Percentiles rank a stretch among this genome's conserved stretches.
Evolutionary conservation across 1,284 basidiomycete genomes (phyloP).

Genomic region (Austroboletus novae-zelandiae): DNA sequence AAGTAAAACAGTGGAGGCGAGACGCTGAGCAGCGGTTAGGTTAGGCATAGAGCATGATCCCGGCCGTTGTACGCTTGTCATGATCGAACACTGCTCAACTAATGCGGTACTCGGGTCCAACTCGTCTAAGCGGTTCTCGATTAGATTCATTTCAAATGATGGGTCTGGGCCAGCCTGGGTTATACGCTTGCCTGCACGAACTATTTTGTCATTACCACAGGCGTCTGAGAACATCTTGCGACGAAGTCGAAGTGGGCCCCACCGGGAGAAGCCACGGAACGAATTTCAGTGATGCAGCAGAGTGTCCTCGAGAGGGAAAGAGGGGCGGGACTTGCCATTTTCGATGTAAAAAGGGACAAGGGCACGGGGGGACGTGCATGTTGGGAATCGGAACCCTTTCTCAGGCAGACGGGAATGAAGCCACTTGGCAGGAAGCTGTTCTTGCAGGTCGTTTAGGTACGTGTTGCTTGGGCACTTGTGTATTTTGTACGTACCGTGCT

Average conservation of each 20-base stretch:
- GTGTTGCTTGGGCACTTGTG: too few relatives aligned
- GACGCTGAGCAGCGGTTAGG: constrained; percentile 9
- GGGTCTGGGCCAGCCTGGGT: constrained; percentile 1
- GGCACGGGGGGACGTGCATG: constrained; percentile 9
- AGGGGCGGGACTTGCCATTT: constrained; percentile 2
- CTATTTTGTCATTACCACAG: constrained; percentile 13
- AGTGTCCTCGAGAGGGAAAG: constrained; percentile 5
- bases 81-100: constrained; percentile 5
- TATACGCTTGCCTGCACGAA: constrained; percentile 4
- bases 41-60: neutral
- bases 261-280: constrained; percentile 5
- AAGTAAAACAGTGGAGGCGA: constrained; percentile 28
- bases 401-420: constrained; percentile 25
- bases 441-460: neutral
- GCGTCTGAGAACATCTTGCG: constrained; percentile 2
- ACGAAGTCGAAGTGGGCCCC: constrained; percentile 9
- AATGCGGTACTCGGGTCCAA: neutral
- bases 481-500: constrained; percentile 23
- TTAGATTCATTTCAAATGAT: constrained; percentile 2
- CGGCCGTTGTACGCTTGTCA: constrained; percentile 6
- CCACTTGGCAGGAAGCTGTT: neutral
- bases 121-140: constrained; percentile 9
- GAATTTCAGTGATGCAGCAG: constrained; percentile 17
- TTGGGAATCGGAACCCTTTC: constrained; percentile 8
- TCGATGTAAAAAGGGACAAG: constrained; percentile 8